Base-by-base conservation (phyloP, 192 early-diverging fungal genomes). In the Paraglomus occultum region DNA sequence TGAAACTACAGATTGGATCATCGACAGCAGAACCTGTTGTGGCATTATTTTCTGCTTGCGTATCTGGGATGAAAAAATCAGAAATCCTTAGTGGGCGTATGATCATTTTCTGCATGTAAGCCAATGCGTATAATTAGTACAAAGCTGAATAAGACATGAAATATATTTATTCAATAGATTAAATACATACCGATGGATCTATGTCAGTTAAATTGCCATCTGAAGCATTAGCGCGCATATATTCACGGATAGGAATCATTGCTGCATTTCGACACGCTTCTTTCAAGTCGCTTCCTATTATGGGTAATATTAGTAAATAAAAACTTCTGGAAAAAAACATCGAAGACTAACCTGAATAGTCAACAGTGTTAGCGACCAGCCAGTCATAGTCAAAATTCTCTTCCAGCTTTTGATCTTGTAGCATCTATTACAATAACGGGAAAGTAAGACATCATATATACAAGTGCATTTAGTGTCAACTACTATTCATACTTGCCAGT, bases 191-290 rank as follows among this genome's bases (percentile, higher is more conserved):
- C 14, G 46, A 15, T 45, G 67, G 67, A 57, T 69, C 67, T 50
- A 69, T 17, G 49, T 69, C 53, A 38, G 10, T 40, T 22, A 69
- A 48, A 10, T 69, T 54, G 9, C 67, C 67, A 10, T 15, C 52
- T 47, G 67, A n/a, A 15, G 67, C 6, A 47, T 69, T 51, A 38
- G 5, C 48, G 6, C 91, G 85, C 14, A 92, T 84, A 72, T 89
- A 90, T 80, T 94, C 92, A 64, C 94, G 84, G 8, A 99, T 84
- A 0, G 97, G 97, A 64, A 93, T 83, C 94, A 98, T 97, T 6
- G 92, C 95, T 0, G 97, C 96, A 67, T 92, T 90, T 43, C 97
- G 88, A 72, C 97, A 99, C 55, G 96, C 82, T 71, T 99, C 97
- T 84, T 98, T 99, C 75, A 99, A 79, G 68, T 99, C 97, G 70